Conservation (phyloP, 352 stramenopile genomes). For the Globisporangium orthogonon region DNA sequence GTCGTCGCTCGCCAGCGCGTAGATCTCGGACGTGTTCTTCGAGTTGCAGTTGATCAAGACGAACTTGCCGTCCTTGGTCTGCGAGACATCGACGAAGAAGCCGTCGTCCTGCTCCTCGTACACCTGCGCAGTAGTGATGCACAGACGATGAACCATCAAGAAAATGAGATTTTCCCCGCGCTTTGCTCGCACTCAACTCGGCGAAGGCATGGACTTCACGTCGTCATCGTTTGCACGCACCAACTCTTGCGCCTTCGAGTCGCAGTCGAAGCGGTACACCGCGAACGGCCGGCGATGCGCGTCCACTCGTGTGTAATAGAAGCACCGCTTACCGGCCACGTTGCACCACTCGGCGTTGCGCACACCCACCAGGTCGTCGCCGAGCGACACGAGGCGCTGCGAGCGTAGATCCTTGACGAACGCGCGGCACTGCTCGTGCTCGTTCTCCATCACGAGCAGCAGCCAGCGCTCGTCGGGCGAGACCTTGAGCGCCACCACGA, state of each 20-base stretch:
- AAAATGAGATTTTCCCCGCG: too few relatives aligned
- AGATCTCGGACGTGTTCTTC: constrained; percentile 84
- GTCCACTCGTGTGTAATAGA: constrained; percentile 81
- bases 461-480: constrained; percentile 52
- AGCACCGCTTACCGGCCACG: constrained; percentile 17
- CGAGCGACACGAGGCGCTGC: constrained; percentile 24
- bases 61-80: constrained; percentile 74
- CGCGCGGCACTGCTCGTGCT: constrained; percentile 51
- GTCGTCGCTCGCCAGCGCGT: constrained; percentile 30
- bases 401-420: constrained; percentile 36
- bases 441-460: constrained; percentile 65
- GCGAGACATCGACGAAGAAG: constrained; percentile 81
- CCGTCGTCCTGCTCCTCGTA: constrained; percentile 72
- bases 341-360: constrained; percentile 73
- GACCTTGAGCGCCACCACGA: constrained; percentile 73
- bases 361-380: constrained; percentile 25
- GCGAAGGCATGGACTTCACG: neutral
- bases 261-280: constrained; percentile 61
- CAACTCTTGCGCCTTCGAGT: constrained; percentile 35
- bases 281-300: constrained; percentile 44
- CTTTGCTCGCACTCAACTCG: too few relatives aligned
- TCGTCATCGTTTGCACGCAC: constrained; percentile 14
- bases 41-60: constrained; percentile 88
- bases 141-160: too few relatives aligned
- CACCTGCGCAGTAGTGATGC: constrained; percentile 22